Evolutionary conservation across 768 basidiomycete genomes (phyloP).

Genomic region (Tephrocybe rancida): DNA sequence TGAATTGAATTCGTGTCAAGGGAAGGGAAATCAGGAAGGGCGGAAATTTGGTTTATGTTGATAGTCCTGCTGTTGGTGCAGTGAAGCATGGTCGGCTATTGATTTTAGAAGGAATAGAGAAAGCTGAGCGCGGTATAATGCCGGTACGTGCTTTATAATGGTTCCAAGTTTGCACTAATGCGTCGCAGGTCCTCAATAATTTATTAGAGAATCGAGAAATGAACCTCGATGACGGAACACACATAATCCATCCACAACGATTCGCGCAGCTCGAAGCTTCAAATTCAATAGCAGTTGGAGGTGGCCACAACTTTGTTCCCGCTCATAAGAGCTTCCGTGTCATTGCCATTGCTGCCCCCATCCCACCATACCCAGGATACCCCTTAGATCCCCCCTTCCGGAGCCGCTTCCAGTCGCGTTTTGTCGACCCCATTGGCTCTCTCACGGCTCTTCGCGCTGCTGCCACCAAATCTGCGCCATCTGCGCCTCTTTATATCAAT

Average conservation of each 20-base stretch:
- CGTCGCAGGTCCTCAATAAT: conserved; percentile 57
- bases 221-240: conserved; percentile 73
- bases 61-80: conserved; percentile 67
- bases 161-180: background rate
- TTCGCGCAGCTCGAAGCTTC: conserved; percentile 48
- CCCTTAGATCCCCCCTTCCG: conserved; percentile 70
- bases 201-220: conserved; percentile 74
- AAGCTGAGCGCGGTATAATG: conserved; percentile 75
- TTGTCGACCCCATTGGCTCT: conserved; percentile 61
- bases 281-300: conserved; percentile 27
- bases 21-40: conserved; percentile 64
- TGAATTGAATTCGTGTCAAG: conserved; percentile 20
- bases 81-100: conserved; percentile 67
- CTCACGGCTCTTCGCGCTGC: conserved; percentile 39
- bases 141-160: conserved; percentile 43
- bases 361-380: conserved; percentile 68
- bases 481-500: conserved; percentile 37
- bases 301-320: conserved; percentile 55
- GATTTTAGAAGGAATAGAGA: conserved; percentile 72
- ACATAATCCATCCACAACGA: conserved; percentile 67
- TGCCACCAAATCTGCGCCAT: conserved; percentile 2
- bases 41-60: conserved; percentile 66
- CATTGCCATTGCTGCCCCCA: conserved; percentile 69
- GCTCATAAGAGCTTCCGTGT: conserved; percentile 71
- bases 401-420: conserved; percentile 70